A percentile compares a stretch with the other conserved stretches of the same genome.
Evolutionary conservation across 306 rosid species (phyloP).

Genomic region (Acacia melanoxylon): DNA sequence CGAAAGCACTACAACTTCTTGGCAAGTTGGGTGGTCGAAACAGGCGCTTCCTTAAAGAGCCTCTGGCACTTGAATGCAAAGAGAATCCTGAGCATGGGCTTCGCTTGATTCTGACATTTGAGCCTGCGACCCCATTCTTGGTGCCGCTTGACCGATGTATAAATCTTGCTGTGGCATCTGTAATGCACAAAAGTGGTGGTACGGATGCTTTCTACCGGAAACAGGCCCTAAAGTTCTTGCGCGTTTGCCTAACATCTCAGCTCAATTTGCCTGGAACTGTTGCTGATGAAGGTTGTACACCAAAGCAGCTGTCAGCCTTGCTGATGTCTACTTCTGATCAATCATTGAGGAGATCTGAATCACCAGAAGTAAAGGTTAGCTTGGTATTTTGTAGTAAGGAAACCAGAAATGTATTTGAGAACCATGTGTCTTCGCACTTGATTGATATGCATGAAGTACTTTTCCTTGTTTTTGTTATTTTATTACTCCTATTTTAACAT

Average conservation of each 20-base stretch:
- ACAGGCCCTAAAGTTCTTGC: conserved; percentile 88
- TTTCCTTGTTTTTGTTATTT: neutral
- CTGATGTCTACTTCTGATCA: conserved; percentile 75
- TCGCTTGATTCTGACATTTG: conserved; percentile 94
- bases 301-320: conserved; percentile 73
- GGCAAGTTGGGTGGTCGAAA: conserved; percentile 98
- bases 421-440: neutral
- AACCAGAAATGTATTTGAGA: neutral
- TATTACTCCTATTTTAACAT: conserved; percentile 12
- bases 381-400: conserved; percentile 13
- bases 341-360: conserved; percentile 72
- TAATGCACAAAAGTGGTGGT: conserved; percentile 68
- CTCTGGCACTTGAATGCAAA: conserved; percentile 93
- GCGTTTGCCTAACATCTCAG: conserved; percentile 92
- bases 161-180: conserved; percentile 92
- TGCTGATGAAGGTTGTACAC: conserved; percentile 70
- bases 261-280: conserved; percentile 92
- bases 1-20: conserved; percentile 96
- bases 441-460: conserved; percentile 2
- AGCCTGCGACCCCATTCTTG: conserved; percentile 98
- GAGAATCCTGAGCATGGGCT: conserved; percentile 98
- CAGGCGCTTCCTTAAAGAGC: conserved; percentile 96
- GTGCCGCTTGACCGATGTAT: conserved; percentile 98
- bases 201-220: conserved; percentile 81
- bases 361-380: conserved; percentile 77